Evolutionary conservation across 2,329 filamentous ascomycete genomes (phyloP).

Genomic region (Stemphylium vesicarium): DNA sequence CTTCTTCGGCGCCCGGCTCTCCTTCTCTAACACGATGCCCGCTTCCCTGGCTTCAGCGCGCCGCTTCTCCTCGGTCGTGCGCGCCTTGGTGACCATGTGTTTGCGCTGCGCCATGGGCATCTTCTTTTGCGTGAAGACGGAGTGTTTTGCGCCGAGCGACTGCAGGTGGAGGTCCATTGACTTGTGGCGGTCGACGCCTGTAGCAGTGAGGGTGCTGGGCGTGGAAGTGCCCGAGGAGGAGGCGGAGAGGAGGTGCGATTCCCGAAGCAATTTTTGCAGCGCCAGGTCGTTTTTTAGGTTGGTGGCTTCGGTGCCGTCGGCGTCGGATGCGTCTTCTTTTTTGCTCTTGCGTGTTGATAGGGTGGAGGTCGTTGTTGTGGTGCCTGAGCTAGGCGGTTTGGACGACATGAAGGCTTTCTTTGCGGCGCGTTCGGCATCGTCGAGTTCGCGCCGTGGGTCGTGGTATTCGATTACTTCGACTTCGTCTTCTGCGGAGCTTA

Average conservation of each 20-base stretch:
- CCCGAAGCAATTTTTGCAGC: slow-evolving; percentile 85
- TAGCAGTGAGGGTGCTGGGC: slow-evolving; percentile 49
- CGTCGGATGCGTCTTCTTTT: slow-evolving; percentile 31
- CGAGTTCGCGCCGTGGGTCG: slow-evolving; percentile 16
- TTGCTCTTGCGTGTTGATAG: slow-evolving; percentile 17
- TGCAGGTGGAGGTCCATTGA: slow-evolving; percentile 85
- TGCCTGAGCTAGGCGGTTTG: slow-evolving; percentile 56
- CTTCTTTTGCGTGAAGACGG: slow-evolving; percentile 76
- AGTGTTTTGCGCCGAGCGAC: slow-evolving; percentile 77
- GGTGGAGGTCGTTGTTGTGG: slow-evolving; percentile 20
- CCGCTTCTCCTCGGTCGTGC: slow-evolving; percentile 70
- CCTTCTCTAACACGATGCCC: slow-evolving; percentile 81
- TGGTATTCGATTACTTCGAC: slow-evolving; percentile 54
- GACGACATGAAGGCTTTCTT: slow-evolving; percentile 77
- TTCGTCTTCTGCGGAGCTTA: slow-evolving; percentile 56
- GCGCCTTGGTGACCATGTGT: slow-evolving; percentile 77
- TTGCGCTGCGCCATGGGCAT: slow-evolving; percentile 90
- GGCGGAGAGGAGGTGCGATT: slow-evolving; percentile 82
- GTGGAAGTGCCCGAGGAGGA: slow-evolving; percentile 53
- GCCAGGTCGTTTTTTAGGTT: slow-evolving; percentile 92
- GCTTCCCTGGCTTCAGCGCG: slow-evolving; percentile 85
- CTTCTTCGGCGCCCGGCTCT: slow-evolving; percentile 50
- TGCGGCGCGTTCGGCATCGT: slow-evolving; percentile 61
- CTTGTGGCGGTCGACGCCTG: slow-evolving; percentile 77
- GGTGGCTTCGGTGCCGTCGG: slow-evolving; percentile 63